Base-by-base conservation (phyloP, 192 early-diverging fungal genomes). In the Coemansia sp. region DNA sequence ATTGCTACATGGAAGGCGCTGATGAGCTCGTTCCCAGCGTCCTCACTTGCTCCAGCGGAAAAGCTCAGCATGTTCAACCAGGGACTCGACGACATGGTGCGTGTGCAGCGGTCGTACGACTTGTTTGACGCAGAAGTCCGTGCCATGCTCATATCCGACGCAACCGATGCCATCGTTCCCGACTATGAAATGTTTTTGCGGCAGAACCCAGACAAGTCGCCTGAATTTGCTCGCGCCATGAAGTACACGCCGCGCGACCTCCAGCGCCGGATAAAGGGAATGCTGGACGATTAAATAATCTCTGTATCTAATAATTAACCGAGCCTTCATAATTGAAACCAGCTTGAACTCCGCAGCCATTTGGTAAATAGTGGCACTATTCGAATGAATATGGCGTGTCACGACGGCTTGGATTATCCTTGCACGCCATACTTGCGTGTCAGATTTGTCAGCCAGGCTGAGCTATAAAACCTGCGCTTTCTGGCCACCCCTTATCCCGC, bases 11-110 rank as follows among this genome's bases (percentile, higher is more conserved):
- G 77, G 77, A 80, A 74, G 62, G 67, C 72, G n/a, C 53, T 74
- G 17, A 74, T 74, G 72, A 71, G 72, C 72, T 70, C 77, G 54
- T 80, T 80, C 57, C 71, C 72, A 6, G 71, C 77, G 0, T 72
- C 77, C 22, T 71, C 77, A 5, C 68, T 80, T n/a, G 71, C 37
- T 19, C 71, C 77, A 1, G 52, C 72, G 26, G 77, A 80, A 25
- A 80, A 80, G 67, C 71, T 80, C 52, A 29, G 31, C 29, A 63
- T 74, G 77, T 80, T 80, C 61, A 74, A 67, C 68, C 77, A 74
- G 49, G 72, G 68, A 2, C 58, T 80, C n/a, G 77, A 80, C 55
- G 77, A 80, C 10, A 80, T 80, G 72, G 57, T 80, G 59, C 77
- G 77, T 19, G 62, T 68, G 47, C 77, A 80, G 38, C 69, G 67